Base-by-base conservation (phyloP, 2,329 filamentous ascomycete species). In the Diplodia scrobiculata region DNA sequence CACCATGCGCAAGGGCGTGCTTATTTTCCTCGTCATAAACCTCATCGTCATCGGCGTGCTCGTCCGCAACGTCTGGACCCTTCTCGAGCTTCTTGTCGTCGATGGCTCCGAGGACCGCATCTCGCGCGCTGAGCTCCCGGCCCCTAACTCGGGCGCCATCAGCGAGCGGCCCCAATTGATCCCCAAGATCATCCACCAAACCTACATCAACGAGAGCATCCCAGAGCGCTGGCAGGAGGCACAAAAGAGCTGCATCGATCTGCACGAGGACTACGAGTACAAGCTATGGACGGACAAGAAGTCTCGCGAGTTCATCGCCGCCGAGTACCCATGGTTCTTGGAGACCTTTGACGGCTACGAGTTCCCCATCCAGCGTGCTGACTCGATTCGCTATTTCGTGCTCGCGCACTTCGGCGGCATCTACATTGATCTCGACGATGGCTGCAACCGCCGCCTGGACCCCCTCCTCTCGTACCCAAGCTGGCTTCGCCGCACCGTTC, bases 401-500 rank as follows among this genome's bases (percentile, higher is more conserved):
- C 82, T 95, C 36, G 84, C 87, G 63, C 86, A 91, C 76, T 93
- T 86, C 74, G 91, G 91, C 65, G 91, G 91, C 48, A 87, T 92
- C 66, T 94, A 94, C 77, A 87, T 94, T 70, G 91, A 95, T 73
- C 79, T 94, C 55, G 91, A 95, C 76, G 87, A 88, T 76, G 89
- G 89, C 71, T 91, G 89, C 80, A 84, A 87, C 70, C 84, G 87
- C 67, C 84, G 84, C 59, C 82, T 91, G 55, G 89, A 91, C 72
- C 87, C 88, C 63, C 83, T 90, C 14, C 85, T 89, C 66, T 81
- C 83, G 60, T 91, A 90, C 76, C 86, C 86, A 19, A 87, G 89
- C 50, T 91, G 87, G 84, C 82, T 90, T 14, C 86, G 89, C 69
- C 86, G 87, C 69, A 93, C 91, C 0, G 80, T 84, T 2, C 91